Evolutionary conservation across 2,329 filamentous ascomycete genomes (phyloP).

Genomic region (Zymoseptoria tritici): DNA sequence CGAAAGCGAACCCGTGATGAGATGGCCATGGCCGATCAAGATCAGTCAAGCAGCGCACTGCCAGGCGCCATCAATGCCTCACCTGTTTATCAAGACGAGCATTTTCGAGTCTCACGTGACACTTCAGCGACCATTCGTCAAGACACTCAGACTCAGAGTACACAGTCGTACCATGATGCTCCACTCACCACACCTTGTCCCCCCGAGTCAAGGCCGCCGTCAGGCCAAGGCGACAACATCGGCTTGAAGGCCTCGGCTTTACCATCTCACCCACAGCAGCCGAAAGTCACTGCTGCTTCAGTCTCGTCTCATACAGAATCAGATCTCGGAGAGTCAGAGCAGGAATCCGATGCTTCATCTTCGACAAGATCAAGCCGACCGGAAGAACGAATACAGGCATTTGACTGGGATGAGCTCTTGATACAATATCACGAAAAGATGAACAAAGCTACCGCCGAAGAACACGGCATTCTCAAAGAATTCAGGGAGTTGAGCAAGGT

Average conservation of each 20-base stretch:
- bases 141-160: background rate
- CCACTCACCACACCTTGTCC: background rate
- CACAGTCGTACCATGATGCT: background rate
- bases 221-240: background rate
- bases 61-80: too few relatives aligned
- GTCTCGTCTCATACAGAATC: background rate
- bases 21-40: too few relatives aligned
- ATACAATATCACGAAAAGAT: conserved; percentile 60
- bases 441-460: conserved; percentile 53
- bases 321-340: background rate
- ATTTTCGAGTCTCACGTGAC: too few relatives aligned
- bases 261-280: background rate
- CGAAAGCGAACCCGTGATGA: too few relatives aligned
- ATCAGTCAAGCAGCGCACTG: too few relatives aligned
- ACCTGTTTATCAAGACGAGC: too few relatives aligned
- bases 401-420: conserved; percentile 75
- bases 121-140: too few relatives aligned
- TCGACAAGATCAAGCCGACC: conserved; percentile 21
- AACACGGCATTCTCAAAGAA: conserved; percentile 42
- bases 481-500: conserved; percentile 52
- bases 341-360: conserved; percentile 1
- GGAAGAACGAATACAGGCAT: conserved; percentile 42
- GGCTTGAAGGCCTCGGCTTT: background rate
- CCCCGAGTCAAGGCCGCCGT: background rate
- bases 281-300: background rate